Evolutionary conservation across 306 rosid species (phyloP), one percentile per base, ranked within the genome.

Genomic region (Malus orientalis): DNA sequence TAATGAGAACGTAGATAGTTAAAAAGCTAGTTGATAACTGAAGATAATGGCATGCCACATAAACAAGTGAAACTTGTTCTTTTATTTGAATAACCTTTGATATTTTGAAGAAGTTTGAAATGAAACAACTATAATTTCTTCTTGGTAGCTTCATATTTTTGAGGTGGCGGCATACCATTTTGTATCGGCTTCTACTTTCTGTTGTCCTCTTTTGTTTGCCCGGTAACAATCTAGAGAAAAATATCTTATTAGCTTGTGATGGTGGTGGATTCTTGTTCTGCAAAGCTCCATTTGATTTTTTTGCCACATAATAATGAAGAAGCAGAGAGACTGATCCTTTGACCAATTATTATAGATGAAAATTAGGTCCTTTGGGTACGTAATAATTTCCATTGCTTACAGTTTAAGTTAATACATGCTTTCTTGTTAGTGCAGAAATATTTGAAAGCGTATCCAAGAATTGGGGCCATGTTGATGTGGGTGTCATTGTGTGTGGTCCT

Each of bases 401-500:
- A n/a, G n/a, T 57, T 55, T 57, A 8, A 53, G 20, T n/a, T n/a
- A 57, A 20, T 57, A 8, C 66, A 11, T 61, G 18, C 11, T 9
- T 33, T 12, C 13, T 58, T 69, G 33, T 49, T 69, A 25, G 29
- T 82, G 96, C 92, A 94, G 98, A 84, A 71, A 91, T 85, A 66
- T 88, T 91, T 67, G 91, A 60, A 49, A 30, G 42, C 36, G 71
- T 86, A 78, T 87, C 97, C 2, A 87, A 86, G 78, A 74, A 81
- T 60, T 90, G 97, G 96, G 91, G 92, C 0, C 80, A 60, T 49
- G 93, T 92, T 57, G 93, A 94, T 75, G 87, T 85, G 19, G 98
- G 97, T 33, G 92, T 94, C 8, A n/a, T 94, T 51, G 92, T 92
- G 36, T 94, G 98, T 78, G 98, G 98, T 70, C 98, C 97, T 81